These are phyloP conservation scores for Nakaseomyces uthaithaninus DNA, from an alignment of 1,139 yeast species.

Conservation along the genomic window DNA sequence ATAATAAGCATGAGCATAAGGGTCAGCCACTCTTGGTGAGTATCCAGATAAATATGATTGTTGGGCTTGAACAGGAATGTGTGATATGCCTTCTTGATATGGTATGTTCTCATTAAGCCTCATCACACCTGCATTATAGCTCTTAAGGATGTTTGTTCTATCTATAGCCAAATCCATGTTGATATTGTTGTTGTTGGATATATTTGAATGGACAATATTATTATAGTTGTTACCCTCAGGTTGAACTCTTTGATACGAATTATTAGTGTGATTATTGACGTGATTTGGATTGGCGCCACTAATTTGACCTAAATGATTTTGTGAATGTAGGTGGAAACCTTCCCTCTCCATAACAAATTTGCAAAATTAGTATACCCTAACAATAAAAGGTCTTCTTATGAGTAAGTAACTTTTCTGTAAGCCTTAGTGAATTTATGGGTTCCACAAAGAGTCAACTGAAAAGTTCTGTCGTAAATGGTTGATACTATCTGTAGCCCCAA, in stretches of 20 bases:
- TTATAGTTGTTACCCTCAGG: background rate
- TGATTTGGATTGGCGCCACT: background rate
- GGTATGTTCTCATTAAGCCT: background rate
- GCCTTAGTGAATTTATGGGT: no score
- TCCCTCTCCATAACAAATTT: slow-evolving; percentile 4
- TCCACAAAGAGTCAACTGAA: no score
- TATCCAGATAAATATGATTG: slow-evolving; percentile 1
- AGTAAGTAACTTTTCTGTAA: no score
- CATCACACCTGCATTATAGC: background rate
- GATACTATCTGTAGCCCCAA: no score
- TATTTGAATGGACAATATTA: background rate
- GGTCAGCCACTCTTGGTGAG: slow-evolving; percentile 1
- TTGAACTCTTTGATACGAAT: background rate
- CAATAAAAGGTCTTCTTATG: no score
- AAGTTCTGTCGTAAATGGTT: no score
- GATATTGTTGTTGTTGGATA: background rate
- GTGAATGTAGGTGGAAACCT: background rate
- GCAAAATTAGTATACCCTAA: no score
- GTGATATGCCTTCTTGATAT: slow-evolving; percentile 1
- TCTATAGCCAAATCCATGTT: slow-evolving; percentile 1
- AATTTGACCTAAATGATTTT: background rate
- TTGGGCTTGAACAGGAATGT: background rate
- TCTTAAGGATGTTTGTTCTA: background rate
- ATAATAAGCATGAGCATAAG: slow-evolving; percentile 1
- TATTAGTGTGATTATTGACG: background rate